A percentile compares a stretch with the other conserved stretches of the same genome.
These are phyloP conservation scores for Ceratocystis papillata DNA, from an alignment of 2,329 filamentous ascomycete genomes.

Conservation along the genomic window DNA sequence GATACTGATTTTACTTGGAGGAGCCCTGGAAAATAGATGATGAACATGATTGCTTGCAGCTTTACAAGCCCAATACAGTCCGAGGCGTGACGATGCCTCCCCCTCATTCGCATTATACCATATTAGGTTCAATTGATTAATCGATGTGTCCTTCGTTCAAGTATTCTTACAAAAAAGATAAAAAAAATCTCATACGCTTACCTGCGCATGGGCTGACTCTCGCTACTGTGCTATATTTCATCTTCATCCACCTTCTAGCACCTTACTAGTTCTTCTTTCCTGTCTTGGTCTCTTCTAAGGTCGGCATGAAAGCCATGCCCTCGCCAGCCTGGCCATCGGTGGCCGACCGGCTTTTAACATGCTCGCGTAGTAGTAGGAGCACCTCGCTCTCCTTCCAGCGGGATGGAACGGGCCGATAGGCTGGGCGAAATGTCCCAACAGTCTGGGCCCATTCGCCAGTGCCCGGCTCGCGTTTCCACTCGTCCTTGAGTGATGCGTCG, in stretches of 20 bases:
- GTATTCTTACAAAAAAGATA: neutral
- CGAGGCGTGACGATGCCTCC: neutral
- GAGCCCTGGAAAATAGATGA: neutral
- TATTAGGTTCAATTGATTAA: slow-evolving; percentile 1
- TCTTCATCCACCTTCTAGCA: neutral
- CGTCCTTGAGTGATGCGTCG: slow-evolving; percentile 27
- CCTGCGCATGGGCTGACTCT: neutral
- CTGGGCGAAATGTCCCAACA: slow-evolving; percentile 83
- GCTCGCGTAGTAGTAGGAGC: slow-evolving; percentile 61
- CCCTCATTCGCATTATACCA: neutral
- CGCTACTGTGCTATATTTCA: neutral
- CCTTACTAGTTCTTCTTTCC: slow-evolving; percentile 8
- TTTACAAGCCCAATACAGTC: neutral
- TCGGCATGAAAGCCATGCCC: slow-evolving; percentile 50
- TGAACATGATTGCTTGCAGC: neutral
- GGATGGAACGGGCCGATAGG: slow-evolving; percentile 77
- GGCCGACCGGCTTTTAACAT: slow-evolving; percentile 56
- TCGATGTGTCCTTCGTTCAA: neutral
- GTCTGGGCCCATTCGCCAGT: slow-evolving; percentile 93
- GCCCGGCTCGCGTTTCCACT: slow-evolving; percentile 32
- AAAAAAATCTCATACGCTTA: neutral
- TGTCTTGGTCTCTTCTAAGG: slow-evolving; percentile 30
- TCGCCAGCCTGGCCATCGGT: slow-evolving; percentile 33
- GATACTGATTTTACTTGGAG: neutral
- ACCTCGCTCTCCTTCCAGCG: slow-evolving; percentile 81